Evolutionary conservation across 345 rosid species (phyloP).

Genomic region (Eutrema yunnanense): DNA sequence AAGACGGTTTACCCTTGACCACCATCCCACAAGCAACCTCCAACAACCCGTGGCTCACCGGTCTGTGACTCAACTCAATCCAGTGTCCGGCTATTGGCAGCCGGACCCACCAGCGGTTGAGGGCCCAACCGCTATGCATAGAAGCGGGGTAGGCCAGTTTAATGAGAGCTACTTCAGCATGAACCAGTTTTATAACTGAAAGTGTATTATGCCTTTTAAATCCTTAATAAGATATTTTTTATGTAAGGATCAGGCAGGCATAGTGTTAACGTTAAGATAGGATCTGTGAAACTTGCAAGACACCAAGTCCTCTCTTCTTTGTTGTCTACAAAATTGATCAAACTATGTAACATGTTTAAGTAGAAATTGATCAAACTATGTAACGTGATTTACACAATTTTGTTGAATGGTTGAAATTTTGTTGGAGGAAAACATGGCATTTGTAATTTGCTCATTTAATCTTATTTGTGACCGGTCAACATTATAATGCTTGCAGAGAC

Average conservation of each 20-base stretch:
- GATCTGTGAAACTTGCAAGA: slow-evolving; percentile 2
- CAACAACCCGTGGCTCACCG: slow-evolving; percentile 31
- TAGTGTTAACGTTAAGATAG: neutral
- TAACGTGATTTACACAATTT: too few relatives aligned
- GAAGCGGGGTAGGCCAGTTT: slow-evolving; percentile 31
- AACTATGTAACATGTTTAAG: too few relatives aligned
- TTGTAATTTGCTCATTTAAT: too few relatives aligned
- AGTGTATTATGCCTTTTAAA: neutral
- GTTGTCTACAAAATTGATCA: neutral
- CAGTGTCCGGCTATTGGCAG: slow-evolving; percentile 40
- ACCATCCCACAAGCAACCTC: slow-evolving; percentile 31
- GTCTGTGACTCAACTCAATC: slow-evolving; percentile 25
- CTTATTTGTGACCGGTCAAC: too few relatives aligned
- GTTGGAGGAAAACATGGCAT: too few relatives aligned
- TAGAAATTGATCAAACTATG: too few relatives aligned
- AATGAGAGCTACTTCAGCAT: slow-evolving; percentile 40
- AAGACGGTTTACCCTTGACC: slow-evolving; percentile 37
- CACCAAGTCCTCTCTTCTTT: neutral
- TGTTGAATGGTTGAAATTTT: too few relatives aligned
- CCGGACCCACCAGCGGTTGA: slow-evolving; percentile 30
- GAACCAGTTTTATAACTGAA: slow-evolving; percentile 41
- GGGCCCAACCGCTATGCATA: slow-evolving; percentile 22
- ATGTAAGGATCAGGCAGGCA: neutral
- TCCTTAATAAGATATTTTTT: slow-evolving; percentile 4
- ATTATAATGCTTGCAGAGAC: too few relatives aligned